Evolutionary conservation across 768 basidiomycete species (phyloP).

Genomic region (Naganishia vishniacii): DNA sequence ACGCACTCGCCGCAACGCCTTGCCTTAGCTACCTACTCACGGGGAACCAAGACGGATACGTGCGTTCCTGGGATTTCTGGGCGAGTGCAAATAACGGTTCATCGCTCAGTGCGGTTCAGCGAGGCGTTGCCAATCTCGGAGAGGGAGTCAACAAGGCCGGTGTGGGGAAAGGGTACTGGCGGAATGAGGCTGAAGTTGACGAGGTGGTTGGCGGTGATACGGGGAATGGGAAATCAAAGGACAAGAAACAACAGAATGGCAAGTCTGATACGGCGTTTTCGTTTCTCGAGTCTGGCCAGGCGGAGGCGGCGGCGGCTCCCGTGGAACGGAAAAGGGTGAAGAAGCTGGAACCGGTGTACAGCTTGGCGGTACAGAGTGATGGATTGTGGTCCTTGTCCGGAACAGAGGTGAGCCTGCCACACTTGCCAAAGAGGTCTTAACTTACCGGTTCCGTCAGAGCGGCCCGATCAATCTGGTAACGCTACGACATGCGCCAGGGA

Average conservation of each 20-base stretch:
- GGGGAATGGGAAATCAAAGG: conserved; percentile 12
- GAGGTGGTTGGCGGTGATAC: conserved; percentile 14
- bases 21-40: conserved; percentile 86
- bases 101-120: conserved; percentile 78
- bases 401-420: conserved; percentile 59
- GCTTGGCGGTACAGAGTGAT: conserved; percentile 83
- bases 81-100: conserved; percentile 78
- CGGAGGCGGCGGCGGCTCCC: background rate
- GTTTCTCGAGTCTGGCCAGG: background rate
- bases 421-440: background rate
- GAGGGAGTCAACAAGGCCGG: conserved; percentile 88
- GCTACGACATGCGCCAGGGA: conserved; percentile 84
- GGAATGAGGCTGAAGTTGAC: conserved; percentile 54
- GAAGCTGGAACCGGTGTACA: conserved; percentile 64
- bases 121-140: conserved; percentile 81
- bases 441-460: conserved; percentile 52
- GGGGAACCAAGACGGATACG: conserved; percentile 87
- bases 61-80: conserved; percentile 88
- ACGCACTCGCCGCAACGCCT: conserved; percentile 75
- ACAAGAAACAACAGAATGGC: conserved; percentile 51
- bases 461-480: conserved; percentile 93
- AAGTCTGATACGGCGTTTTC: conserved; percentile 54
- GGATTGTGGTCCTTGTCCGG: conserved; percentile 89
- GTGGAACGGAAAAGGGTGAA: conserved; percentile 22
- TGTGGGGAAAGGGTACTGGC: conserved; percentile 85